Base-by-base conservation (phyloP, 2,329 filamentous ascomycete genomes). In the Xylariaceae sp. region DNA sequence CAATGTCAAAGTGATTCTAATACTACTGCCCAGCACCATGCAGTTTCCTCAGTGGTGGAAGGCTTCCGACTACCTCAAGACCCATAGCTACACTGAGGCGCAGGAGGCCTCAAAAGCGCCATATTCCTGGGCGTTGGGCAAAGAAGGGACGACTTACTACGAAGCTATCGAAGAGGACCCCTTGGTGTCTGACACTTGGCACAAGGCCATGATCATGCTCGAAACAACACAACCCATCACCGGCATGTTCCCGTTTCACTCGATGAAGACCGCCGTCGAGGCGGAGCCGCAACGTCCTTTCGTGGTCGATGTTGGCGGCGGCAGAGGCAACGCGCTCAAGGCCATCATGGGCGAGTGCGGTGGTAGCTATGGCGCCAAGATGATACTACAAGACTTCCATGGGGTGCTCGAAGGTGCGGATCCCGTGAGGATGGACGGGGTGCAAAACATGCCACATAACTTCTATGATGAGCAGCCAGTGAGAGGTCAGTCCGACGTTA, bases 201-300 rank as follows among this genome's bases (percentile, higher is more conserved):
- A 59, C 32, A 39, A 42, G 13, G 53, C 48, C 26, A 49, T 59
- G 43, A 46, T 52, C 23, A 46, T 47, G 29, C 46, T 53, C 13
- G 54, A 56, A 12, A 45, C 55, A 31, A 31, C 55, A 14, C 58
- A 58, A 46, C 56, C 56, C 6, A 50, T 59, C 11, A 25, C 41
- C 3, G 56, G 55, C 31, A 59, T 59, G 56, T 59, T 58, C n/a
- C 56, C 54, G 1, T 59, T 56, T 31, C 37, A 41, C 2, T 45
- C 51, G 3, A 39, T 59, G 3, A 50, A 48, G 31, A 45, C 49
- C 2, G 46, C 51, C 16, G 53, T 56, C 3, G 40, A 51, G 15
- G 38, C 46, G 29, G 46, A 56, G 10, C 55, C 53, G 0, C 45
- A 49, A 13, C 44, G 55, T 3, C 40, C 53, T 1, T 56, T 50